phyloP scores from a whole-genome alignment of 257 asterid genomes.

The Coffea canephora region DNA sequence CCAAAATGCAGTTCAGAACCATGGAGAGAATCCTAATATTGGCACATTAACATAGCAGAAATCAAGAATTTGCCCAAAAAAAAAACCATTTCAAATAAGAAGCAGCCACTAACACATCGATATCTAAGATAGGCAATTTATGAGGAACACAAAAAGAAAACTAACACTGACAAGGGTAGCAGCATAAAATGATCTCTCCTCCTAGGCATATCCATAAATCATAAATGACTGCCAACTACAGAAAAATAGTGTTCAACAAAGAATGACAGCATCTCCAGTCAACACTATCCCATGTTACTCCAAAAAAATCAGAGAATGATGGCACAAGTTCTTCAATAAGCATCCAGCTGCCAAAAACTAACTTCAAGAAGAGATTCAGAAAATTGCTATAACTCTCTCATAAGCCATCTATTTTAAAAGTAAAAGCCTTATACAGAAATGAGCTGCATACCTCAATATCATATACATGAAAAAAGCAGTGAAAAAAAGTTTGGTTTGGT shows the following conservation, averaged over 20 bases:
- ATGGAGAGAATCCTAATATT: too few relatives aligned
- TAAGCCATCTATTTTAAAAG: background rate
- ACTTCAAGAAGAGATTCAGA: background rate
- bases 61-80: background rate
- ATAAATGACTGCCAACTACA: background rate
- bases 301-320: background rate
- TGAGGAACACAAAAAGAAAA: background rate
- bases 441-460: constrained; percentile 64
- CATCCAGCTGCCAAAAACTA: background rate
- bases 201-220: background rate
- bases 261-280: background rate
- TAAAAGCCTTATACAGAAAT: constrained; percentile 3
- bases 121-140: background rate
- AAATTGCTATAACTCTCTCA: background rate
- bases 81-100: background rate
- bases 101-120: background rate
- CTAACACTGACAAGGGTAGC: background rate
- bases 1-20: background rate
- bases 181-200: background rate
- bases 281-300: background rate
- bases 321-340: background rate
- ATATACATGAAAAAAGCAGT: constrained; percentile 84
- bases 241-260: background rate
- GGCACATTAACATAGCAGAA: background rate
- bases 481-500: constrained; percentile 94